phyloP scores from a whole-genome alignment of 768 basidiomycete species.

The Cantharellus anzutake region DNA sequence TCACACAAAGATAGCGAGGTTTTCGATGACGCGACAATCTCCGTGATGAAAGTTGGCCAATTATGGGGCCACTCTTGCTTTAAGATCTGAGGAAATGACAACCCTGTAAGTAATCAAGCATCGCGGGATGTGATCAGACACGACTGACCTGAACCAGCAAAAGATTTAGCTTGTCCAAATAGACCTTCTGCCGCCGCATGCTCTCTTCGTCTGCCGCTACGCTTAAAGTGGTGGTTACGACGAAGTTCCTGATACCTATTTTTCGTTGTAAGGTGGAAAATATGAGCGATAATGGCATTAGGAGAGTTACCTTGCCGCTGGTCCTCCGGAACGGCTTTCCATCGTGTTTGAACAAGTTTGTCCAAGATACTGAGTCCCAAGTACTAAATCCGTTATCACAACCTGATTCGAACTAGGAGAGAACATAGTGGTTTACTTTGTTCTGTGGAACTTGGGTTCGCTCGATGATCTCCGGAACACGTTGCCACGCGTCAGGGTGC shows the following conservation, averaged over 20 bases:
- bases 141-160: constrained; percentile 73
- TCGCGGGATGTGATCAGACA: not conserved
- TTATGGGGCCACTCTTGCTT: constrained; percentile 99
- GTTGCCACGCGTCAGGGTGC: constrained; percentile 89
- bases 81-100: constrained; percentile 42
- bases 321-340: constrained; percentile 89
- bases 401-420: not conserved
- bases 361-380: constrained; percentile 95
- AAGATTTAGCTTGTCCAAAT: constrained; percentile 89
- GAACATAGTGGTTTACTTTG: constrained; percentile 23
- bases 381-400: constrained; percentile 33
- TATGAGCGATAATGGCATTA: not conserved
- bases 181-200: constrained; percentile 84
- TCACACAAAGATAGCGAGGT: constrained; percentile 92
- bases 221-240: constrained; percentile 84
- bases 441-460: constrained; percentile 62
- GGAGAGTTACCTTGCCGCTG: constrained; percentile 61
- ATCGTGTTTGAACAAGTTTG: constrained; percentile 82
- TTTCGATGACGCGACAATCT: constrained; percentile 93
- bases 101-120: not conserved
- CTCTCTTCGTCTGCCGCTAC: constrained; percentile 78
- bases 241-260: constrained; percentile 86
- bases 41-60: constrained; percentile 94
- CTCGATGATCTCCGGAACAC: constrained; percentile 87
- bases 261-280: not conserved